A percentile compares a stretch with the other conserved stretches of the same genome.
Conservation (phyloP, 208 protist genomes). For the Trypanosoma congolense region DNA sequence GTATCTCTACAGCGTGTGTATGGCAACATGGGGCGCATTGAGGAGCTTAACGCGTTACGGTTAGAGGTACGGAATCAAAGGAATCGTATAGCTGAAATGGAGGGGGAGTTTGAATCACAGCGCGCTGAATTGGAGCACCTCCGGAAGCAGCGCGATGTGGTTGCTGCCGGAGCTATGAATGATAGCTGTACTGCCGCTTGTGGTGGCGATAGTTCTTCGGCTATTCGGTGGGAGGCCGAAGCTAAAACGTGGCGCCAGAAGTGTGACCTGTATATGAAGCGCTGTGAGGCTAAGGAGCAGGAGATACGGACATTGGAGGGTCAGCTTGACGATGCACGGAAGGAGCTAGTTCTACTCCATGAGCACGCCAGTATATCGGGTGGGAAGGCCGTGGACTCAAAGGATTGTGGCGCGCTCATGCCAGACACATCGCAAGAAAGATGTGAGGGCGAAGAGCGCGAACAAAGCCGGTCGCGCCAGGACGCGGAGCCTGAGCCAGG, state of each 20-base stretch:
- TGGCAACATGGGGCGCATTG: constrained; percentile 36
- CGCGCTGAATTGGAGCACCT: constrained; percentile 48
- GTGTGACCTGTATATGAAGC: constrained; percentile 54
- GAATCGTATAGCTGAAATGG: constrained; percentile 5
- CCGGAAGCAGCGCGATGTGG: constrained; percentile 17
- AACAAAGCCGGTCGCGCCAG: background rate
- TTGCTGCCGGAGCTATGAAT: background rate
- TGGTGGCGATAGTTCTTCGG: constrained; percentile 12
- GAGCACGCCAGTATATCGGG: constrained; percentile 33
- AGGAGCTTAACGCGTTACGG: constrained; percentile 51
- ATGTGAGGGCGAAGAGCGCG: background rate
- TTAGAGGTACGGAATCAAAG: constrained; percentile 19
- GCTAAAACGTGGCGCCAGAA: constrained; percentile 71
- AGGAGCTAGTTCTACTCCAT: constrained; percentile 45
- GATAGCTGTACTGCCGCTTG: background rate
- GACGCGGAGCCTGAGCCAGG: background rate
- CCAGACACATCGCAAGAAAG: background rate
- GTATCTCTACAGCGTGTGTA: constrained; percentile 65
- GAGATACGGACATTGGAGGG: constrained; percentile 72
- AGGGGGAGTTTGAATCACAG: constrained; percentile 29
- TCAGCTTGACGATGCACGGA: constrained; percentile 50
- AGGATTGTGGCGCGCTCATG: background rate
- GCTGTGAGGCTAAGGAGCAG: constrained; percentile 54
- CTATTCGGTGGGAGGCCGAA: constrained; percentile 62
- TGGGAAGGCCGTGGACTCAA: background rate